These are phyloP conservation scores for Syzygium aromaticum DNA, from an alignment of 345 rosid genomes.

Conservation along the genomic window DNA sequence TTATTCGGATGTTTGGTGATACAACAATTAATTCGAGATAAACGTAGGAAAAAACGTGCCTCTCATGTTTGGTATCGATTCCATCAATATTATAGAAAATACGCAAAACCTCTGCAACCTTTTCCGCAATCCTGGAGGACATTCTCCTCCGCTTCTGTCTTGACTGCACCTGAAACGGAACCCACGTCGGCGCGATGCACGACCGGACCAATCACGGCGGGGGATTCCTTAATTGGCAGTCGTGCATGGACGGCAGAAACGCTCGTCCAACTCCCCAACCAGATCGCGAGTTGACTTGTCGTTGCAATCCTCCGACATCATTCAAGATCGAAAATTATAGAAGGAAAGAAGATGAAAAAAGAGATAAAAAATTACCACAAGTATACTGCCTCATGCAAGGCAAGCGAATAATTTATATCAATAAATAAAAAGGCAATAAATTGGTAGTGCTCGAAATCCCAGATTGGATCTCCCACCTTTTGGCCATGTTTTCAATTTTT, in stretches of 20 bases:
- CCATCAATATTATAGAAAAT: neutral
- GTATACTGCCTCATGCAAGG: neutral
- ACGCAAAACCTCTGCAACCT: neutral
- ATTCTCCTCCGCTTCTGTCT: neutral
- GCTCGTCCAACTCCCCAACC: neutral
- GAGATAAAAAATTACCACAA: neutral
- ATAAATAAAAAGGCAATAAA: no score
- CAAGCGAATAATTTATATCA: neutral
- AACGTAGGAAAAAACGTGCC: fast-evolving
- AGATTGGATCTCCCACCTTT: neutral
- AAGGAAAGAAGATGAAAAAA: neutral
- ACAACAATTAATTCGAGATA: neutral
- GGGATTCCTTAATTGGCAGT: neutral
- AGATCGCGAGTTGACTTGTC: neutral
- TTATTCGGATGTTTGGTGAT: no score
- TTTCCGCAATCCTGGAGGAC: neutral
- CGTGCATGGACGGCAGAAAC: neutral
- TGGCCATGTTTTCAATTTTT: fast-evolving
- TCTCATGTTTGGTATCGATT: neutral
- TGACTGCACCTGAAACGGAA: neutral
- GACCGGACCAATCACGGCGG: neutral
- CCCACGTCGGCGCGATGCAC: neutral
- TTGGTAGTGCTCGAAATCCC: neutral
- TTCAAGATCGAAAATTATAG: neutral
- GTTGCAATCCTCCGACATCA: neutral